phyloP scores from a whole-genome alignment of 2,329 filamentous ascomycete genomes.

The Aspergillus melleus region DNA sequence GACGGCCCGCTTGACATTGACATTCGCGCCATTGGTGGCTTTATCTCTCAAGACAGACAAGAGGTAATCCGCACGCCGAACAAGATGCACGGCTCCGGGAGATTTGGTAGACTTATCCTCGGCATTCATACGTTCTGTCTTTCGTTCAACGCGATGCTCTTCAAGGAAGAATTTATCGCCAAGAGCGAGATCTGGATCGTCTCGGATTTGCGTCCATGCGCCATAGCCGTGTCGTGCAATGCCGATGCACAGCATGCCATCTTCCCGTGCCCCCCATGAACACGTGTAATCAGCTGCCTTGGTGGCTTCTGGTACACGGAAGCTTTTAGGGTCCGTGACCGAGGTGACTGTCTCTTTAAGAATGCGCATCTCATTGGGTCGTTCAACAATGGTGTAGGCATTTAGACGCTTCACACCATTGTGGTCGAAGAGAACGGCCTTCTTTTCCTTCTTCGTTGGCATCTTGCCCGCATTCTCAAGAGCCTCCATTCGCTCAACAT shows the following conservation, averaged over 20 bases:
- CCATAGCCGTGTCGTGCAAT: slow-evolving; percentile 94
- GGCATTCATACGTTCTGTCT: slow-evolving; percentile 76
- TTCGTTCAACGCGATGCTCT: slow-evolving; percentile 97
- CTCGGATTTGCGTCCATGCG: slow-evolving; percentile 90
- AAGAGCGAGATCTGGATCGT: slow-evolving; percentile 83
- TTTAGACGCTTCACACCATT: slow-evolving; percentile 92
- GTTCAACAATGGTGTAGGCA: slow-evolving; percentile 89
- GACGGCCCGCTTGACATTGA: slow-evolving; percentile 72
- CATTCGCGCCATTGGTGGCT: slow-evolving; percentile 62
- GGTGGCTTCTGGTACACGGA: slow-evolving; percentile 85
- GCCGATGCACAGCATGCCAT: slow-evolving; percentile 94
- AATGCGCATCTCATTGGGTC: slow-evolving; percentile 83
- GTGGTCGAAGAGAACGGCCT: slow-evolving; percentile 94
- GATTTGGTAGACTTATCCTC: slow-evolving; percentile 66
- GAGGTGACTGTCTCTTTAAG: slow-evolving; percentile 71
- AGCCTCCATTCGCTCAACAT: slow-evolving; percentile 61
- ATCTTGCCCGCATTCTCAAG: slow-evolving; percentile 74
- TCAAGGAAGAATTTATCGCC: slow-evolving; percentile 92
- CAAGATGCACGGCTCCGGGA: slow-evolving; percentile 94
- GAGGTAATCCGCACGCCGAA: slow-evolving; percentile 90
- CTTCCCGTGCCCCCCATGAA: slow-evolving; percentile 87
- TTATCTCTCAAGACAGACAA: slow-evolving; percentile 93
- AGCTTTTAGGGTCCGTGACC: slow-evolving; percentile 69
- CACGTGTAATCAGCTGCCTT: slow-evolving; percentile 91
- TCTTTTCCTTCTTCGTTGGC: slow-evolving; percentile 94